Percentiles rank a stretch among this genome's conserved stretches.
Evolutionary conservation across 192 early-diverging fungal species (phyloP).

Genomic region (Backusella morwellensis): DNA sequence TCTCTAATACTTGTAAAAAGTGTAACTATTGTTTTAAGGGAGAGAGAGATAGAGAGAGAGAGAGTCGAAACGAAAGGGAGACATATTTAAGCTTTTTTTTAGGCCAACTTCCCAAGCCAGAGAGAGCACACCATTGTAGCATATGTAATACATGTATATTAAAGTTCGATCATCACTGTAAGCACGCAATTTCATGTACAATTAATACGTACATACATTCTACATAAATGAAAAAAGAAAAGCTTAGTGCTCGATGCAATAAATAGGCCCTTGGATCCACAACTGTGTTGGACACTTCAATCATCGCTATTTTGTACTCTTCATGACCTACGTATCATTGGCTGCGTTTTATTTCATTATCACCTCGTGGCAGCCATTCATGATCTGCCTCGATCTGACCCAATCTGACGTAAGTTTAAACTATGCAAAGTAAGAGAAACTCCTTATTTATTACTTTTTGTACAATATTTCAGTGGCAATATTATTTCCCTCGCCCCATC

Average conservation of each 20-base stretch:
- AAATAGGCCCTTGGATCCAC: conserved; percentile 72
- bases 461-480: conserved; percentile 42
- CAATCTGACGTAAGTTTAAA: conserved; percentile 35
- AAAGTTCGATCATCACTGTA: conserved; percentile 68
- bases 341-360: conserved; percentile 47
- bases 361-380: conserved; percentile 44
- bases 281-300: conserved; percentile 77
- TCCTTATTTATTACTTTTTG: not conserved
- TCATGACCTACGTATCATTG: conserved; percentile 54
- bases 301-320: conserved; percentile 75
- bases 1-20: conserved; percentile 35
- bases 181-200: not conserved
- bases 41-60: not conserved
- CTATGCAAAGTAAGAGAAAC: not conserved
- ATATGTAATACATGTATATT: conserved; percentile 70
- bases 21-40: conserved; percentile 16
- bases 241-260: not conserved
- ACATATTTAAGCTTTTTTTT: not conserved
- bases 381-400: conserved; percentile 40
- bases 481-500: conserved; percentile 45
- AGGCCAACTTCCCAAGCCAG: conserved; percentile 71
- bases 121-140: conserved; percentile 78
- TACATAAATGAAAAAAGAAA: not conserved
- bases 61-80: not conserved
- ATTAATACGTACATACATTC: not conserved